Evolutionary conservation across 192 early-diverging fungal genomes (phyloP).

Genomic region (Backusella psychrophila): DNA sequence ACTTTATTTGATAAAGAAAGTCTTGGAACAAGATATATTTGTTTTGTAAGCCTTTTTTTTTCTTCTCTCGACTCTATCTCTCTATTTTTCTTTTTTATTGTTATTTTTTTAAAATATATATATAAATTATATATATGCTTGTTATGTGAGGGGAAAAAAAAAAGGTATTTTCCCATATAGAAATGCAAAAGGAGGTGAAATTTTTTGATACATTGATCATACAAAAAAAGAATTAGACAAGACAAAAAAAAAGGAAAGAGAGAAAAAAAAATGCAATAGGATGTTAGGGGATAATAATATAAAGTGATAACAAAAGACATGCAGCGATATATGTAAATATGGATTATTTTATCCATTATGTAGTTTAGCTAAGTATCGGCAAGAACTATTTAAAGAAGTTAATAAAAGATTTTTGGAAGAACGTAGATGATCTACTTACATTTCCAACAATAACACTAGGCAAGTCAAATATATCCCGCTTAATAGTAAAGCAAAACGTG

Average conservation of each 20-base stretch:
- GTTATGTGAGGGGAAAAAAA: not conserved
- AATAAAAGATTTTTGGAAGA: not conserved
- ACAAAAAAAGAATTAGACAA: not conserved
- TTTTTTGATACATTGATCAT: not conserved
- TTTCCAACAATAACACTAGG: constrained; percentile 83
- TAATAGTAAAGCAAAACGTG: constrained; percentile 95
- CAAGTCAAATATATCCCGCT: constrained; percentile 94
- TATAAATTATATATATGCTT: not conserved
- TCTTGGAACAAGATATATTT: not conserved
- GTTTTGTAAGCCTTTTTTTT: not conserved
- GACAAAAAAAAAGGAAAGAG: not conserved
- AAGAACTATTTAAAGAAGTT: constrained; percentile 16
- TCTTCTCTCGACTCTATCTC: not conserved
- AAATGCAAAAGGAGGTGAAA: not conserved
- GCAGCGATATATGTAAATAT: not conserved
- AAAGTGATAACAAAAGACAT: not conserved
- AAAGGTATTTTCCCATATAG: not conserved
- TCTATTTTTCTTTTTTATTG: not conserved
- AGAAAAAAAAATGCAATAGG: not conserved
- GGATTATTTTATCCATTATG: not conserved
- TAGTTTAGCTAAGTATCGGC: constrained; percentile 27
- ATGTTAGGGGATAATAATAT: not conserved
- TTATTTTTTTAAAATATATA: not conserved
- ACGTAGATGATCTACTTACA: constrained; percentile 21
- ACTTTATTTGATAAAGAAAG: not conserved